phyloP scores from a whole-genome alignment of 2,329 filamentous ascomycete genomes.

The Simplicillium sp. region DNA sequence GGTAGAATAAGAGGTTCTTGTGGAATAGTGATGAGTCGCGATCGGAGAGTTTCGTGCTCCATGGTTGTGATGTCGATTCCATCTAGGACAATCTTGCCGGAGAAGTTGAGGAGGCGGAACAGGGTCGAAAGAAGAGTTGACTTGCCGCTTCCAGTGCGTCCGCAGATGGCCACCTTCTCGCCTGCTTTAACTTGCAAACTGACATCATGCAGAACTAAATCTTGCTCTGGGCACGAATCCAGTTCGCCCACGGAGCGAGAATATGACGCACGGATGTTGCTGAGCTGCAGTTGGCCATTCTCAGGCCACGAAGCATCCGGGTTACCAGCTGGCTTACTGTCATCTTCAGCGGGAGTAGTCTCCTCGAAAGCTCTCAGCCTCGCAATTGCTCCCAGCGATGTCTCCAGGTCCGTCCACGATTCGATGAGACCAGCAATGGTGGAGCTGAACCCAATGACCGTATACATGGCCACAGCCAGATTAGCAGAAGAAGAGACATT shows the following conservation, averaged over 20 bases:
- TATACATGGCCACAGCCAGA: slow-evolving; percentile 15
- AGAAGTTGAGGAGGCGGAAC: slow-evolving; percentile 34
- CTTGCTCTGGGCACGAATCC: slow-evolving; percentile 6
- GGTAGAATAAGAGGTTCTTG: slow-evolving; percentile 44
- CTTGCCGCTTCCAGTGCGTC: slow-evolving; percentile 29
- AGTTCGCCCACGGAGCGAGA: too few relatives aligned
- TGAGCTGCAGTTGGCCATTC: slow-evolving; percentile 15
- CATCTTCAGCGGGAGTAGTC: slow-evolving; percentile 13
- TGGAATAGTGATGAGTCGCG: slow-evolving; percentile 30
- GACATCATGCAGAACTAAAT: slow-evolving; percentile 16
- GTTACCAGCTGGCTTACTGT: slow-evolving; percentile 5
- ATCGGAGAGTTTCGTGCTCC: slow-evolving; percentile 12
- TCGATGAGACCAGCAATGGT: slow-evolving; percentile 19
- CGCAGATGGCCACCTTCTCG: slow-evolving; percentile 30
- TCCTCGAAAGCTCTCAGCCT: slow-evolving; percentile 15
- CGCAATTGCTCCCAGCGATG: slow-evolving; percentile 15
- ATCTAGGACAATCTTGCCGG: slow-evolving; percentile 35
- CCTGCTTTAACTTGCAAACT: slow-evolving; percentile 19
- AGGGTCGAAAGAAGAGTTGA: slow-evolving; percentile 29
- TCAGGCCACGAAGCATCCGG: slow-evolving; percentile 16
- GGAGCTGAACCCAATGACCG: slow-evolving; percentile 17
- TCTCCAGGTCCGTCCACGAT: slow-evolving; percentile 20
- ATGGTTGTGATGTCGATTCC: slow-evolving; percentile 22
- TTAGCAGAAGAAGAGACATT: slow-evolving; percentile 15
- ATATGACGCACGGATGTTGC: slow-evolving; percentile 19